Evolutionary conservation across 441 rosid species (phyloP).

Genomic region (Gossypium gossypioides): DNA sequence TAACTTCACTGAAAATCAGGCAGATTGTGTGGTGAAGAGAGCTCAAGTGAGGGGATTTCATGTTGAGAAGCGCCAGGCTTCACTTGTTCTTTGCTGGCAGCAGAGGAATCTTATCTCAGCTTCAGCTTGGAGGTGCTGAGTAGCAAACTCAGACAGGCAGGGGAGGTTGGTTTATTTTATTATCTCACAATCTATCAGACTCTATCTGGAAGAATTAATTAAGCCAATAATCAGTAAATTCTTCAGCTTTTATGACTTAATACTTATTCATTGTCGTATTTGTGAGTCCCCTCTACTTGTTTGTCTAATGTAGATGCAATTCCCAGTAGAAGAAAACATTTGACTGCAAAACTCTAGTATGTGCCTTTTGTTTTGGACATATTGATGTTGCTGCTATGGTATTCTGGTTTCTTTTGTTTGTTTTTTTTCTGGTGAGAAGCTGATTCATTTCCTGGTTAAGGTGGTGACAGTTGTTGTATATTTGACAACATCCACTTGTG

Average conservation of each 20-base stretch:
- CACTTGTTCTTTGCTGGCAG: conserved; percentile 64
- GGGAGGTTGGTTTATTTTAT: conserved; percentile 20
- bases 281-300: conserved; percentile 25
- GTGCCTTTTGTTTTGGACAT: conserved; percentile 16
- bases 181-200: conserved; percentile 17
- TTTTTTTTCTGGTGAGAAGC: conserved; percentile 6
- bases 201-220: conserved; percentile 15
- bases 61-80: conserved; percentile 50
- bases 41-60: conserved; percentile 51
- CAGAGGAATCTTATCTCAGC: conserved; percentile 47
- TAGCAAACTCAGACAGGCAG: conserved; percentile 17
- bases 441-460: conserved; percentile 14
- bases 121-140: conserved; percentile 61
- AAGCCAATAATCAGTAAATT: conserved; percentile 24
- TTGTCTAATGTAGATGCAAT: conserved; percentile 12
- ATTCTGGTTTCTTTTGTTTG: conserved; percentile 15
- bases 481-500: conserved; percentile 15
- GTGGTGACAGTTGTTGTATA: conserved; percentile 18
- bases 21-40: conserved; percentile 50
- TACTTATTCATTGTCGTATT: conserved; percentile 20
- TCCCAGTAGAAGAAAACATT: conserved; percentile 17
- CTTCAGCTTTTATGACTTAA: conserved; percentile 21
- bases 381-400: conserved; percentile 16
- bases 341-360: conserved; percentile 19
- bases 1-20: conserved; percentile 52